Conservation (phyloP, 2,329 filamentous ascomycete species). For the Fusarium guadeloupense region DNA sequence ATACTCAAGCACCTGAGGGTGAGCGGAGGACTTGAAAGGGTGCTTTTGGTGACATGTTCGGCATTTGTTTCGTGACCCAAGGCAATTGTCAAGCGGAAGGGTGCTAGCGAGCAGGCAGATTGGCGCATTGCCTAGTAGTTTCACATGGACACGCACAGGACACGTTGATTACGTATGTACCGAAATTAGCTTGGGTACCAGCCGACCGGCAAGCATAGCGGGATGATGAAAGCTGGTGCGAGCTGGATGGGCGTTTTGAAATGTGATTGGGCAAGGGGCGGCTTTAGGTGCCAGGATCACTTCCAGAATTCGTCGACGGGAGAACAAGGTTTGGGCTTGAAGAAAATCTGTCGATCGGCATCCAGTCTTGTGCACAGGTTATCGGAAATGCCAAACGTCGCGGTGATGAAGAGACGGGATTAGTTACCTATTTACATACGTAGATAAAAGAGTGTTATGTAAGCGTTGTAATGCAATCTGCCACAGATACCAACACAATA, state of each 20-base stretch:
- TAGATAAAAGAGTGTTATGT: too few relatives aligned
- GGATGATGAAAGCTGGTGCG: conserved; percentile 32
- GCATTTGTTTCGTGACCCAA: conserved; percentile 14
- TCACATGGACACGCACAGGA: conserved; percentile 15
- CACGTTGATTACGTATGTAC: conserved; percentile 28
- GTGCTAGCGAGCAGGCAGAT: too few relatives aligned
- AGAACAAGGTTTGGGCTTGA: conserved; percentile 41
- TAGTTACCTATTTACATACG: too few relatives aligned
- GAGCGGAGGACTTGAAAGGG: background rate
- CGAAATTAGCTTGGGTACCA: conserved; percentile 33
- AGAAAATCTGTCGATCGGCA: conserved; percentile 42
- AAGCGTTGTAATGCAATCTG: too few relatives aligned
- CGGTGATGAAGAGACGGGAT: background rate
- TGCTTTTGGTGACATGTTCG: conserved; percentile 2
- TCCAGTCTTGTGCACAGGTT: conserved; percentile 26
- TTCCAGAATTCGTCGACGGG: conserved; percentile 40
- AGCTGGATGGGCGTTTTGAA: background rate
- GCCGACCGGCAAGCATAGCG: conserved; percentile 31
- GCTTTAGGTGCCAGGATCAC: conserved; percentile 30
- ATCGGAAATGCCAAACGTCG: conserved; percentile 7
- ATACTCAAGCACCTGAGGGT: background rate
- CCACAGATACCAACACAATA: too few relatives aligned
- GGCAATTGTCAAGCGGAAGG: conserved; percentile 6
- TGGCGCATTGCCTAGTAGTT: conserved; percentile 14
- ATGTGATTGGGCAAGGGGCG: conserved; percentile 29